phyloP scores from a whole-genome alignment of 352 stramenopile species.

The Peronospora destructor region DNA sequence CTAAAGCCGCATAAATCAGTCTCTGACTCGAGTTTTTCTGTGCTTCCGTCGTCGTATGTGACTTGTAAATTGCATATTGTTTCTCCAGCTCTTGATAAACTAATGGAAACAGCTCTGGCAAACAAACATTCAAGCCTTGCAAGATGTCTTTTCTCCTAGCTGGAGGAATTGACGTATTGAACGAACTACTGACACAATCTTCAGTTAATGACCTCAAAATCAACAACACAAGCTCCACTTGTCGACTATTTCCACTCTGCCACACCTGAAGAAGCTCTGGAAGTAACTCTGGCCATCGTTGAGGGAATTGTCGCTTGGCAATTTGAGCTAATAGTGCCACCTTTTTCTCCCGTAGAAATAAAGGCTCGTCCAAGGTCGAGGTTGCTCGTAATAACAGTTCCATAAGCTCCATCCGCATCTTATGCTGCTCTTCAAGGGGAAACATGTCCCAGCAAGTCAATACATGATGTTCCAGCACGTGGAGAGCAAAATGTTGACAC shows the following conservation, averaged over 20 bases:
- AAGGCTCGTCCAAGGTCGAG: conserved; percentile 31
- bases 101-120: conserved; percentile 58
- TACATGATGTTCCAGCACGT: conserved; percentile 69
- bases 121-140: conserved; percentile 65
- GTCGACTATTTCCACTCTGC: conserved; percentile 27
- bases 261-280: conserved; percentile 60
- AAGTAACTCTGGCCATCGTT: conserved; percentile 67
- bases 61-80: conserved; percentile 53
- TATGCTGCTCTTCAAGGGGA: conserved; percentile 37
- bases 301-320: conserved; percentile 76
- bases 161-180: conserved; percentile 73
- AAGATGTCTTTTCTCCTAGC: conserved; percentile 71
- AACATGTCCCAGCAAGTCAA: conserved; percentile 48
- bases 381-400: conserved; percentile 35
- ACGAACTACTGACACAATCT: conserved; percentile 72
- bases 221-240: conserved; percentile 67
- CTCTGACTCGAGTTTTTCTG: conserved; percentile 36
- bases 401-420: conserved; percentile 51
- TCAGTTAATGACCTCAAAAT: conserved; percentile 66
- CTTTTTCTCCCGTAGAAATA: conserved; percentile 76
- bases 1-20: conserved; percentile 51
- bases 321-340: conserved; percentile 64
- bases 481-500: conserved; percentile 71
- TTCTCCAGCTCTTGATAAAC: conserved; percentile 71
- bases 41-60: conserved; percentile 3